Evolutionary conservation across 768 basidiomycete genomes (phyloP).

Genomic region (Termitomyces sp.): DNA sequence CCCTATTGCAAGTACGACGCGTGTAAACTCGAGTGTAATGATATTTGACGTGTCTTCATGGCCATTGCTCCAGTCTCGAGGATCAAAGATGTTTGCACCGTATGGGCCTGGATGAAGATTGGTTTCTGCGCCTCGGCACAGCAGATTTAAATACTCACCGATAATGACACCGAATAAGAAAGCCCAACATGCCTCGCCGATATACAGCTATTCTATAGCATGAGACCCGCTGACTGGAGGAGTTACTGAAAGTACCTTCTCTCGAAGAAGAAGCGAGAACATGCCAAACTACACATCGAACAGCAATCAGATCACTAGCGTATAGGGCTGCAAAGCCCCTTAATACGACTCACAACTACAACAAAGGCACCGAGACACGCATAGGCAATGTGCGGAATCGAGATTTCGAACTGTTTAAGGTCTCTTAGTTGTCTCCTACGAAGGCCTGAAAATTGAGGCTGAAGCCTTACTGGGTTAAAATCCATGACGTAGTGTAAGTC

Average conservation of each 20-base stretch:
- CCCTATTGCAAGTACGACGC: conserved; percentile 91
- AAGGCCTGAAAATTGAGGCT: background rate
- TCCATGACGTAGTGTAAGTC: conserved; percentile 29
- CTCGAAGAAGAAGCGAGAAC: conserved; percentile 89
- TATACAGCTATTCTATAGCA: conserved; percentile 53
- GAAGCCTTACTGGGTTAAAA: conserved; percentile 41
- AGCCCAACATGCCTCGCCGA: conserved; percentile 96
- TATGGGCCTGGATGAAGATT: conserved; percentile 57
- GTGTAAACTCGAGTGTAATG: conserved; percentile 87
- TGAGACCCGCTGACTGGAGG: conserved; percentile 2
- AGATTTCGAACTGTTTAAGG: conserved; percentile 48
- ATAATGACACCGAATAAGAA: conserved; percentile 91
- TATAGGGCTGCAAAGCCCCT: background rate
- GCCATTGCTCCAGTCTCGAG: conserved; percentile 63
- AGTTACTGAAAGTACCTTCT: conserved; percentile 47
- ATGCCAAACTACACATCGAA: conserved; percentile 69
- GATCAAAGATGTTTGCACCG: conserved; percentile 76
- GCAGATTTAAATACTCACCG: conserved; percentile 40
- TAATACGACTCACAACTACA: conserved; percentile 51
- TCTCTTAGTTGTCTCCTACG: background rate
- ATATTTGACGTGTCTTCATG: conserved; percentile 48
- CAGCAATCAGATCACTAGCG: background rate
- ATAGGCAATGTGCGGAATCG: conserved; percentile 71
- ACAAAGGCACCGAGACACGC: conserved; percentile 78
- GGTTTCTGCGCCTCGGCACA: background rate